These are phyloP conservation scores for Anacardium occidentale DNA, from an alignment of 345 rosid genomes.

Conservation along the genomic window DNA sequence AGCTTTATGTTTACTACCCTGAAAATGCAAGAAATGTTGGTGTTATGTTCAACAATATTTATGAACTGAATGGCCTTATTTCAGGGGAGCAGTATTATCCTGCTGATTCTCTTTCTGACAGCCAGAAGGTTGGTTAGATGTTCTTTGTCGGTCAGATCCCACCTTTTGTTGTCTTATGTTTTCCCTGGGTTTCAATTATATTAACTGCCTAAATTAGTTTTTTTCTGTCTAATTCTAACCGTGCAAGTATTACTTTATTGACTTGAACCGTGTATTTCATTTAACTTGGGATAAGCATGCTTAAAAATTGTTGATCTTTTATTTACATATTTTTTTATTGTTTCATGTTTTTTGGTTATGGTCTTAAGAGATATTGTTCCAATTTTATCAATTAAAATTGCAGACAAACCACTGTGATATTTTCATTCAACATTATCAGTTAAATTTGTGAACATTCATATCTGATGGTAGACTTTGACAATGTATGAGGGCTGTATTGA, in stretches of 20 bases:
- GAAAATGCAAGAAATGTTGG: slow-evolving; percentile 82
- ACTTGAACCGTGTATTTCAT: neutral
- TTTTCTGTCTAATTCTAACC: neutral
- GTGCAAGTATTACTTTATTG: neutral
- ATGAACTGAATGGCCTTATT: slow-evolving; percentile 78
- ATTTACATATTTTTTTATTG: neutral
- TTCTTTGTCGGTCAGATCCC: neutral
- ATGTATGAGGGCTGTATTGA: neutral
- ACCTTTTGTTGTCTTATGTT: slow-evolving; percentile 17
- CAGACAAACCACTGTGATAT: too few relatives aligned
- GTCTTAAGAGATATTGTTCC: neutral
- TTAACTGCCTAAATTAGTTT: neutral
- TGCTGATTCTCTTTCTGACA: slow-evolving; percentile 78
- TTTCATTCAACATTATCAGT: neutral
- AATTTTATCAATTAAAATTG: neutral
- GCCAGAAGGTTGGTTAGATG: slow-evolving; percentile 69
- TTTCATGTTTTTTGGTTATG: neutral
- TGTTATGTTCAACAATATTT: slow-evolving; percentile 81
- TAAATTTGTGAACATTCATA: neutral
- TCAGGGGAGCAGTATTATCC: slow-evolving; percentile 80
- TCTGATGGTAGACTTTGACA: neutral
- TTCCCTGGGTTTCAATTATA: neutral
- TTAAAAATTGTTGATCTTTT: neutral
- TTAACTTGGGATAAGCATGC: neutral
- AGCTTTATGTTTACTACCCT: slow-evolving; percentile 77